Evolutionary conservation across 192 early-diverging fungal genomes (phyloP).

Genomic region (Umbelopsis isabellina): DNA sequence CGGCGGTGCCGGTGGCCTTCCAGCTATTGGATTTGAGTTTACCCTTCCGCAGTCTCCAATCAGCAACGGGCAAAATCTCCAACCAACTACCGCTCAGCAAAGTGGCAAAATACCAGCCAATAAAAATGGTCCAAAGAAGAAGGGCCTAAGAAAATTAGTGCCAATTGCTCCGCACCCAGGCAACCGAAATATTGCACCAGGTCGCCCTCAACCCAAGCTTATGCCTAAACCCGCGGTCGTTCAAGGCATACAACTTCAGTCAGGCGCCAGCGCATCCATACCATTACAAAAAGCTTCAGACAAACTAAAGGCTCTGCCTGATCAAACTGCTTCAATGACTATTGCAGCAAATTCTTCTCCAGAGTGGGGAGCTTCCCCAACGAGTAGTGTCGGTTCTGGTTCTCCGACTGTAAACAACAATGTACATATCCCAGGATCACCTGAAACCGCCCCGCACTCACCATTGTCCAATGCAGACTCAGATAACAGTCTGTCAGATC

Average conservation of each 20-base stretch:
- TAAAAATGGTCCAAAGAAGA: background rate
- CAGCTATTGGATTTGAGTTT: slow-evolving; percentile 12
- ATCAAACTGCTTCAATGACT: background rate
- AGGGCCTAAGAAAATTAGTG: slow-evolving; percentile 3
- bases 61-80: background rate
- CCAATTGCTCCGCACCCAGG: slow-evolving; percentile 17
- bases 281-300: background rate
- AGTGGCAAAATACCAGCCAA: background rate
- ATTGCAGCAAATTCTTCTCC: slow-evolving; percentile 16
- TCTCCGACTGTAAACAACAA: background rate
- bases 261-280: background rate
- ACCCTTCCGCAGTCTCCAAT: slow-evolving; percentile 7
- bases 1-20: background rate
- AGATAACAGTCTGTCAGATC: background rate
- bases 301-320: background rate
- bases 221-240: slow-evolving; percentile 1
- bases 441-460: slow-evolving; percentile 1
- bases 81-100: background rate
- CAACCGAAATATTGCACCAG: background rate
- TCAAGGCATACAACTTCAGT: slow-evolving; percentile 11
- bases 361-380: background rate
- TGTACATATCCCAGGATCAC: slow-evolving; percentile 11
- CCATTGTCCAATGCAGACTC: background rate
- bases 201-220: slow-evolving; percentile 9
- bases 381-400: background rate